Base-by-base conservation (phyloP, 768 basidiomycete species). In the Naganishia antarctica region DNA sequence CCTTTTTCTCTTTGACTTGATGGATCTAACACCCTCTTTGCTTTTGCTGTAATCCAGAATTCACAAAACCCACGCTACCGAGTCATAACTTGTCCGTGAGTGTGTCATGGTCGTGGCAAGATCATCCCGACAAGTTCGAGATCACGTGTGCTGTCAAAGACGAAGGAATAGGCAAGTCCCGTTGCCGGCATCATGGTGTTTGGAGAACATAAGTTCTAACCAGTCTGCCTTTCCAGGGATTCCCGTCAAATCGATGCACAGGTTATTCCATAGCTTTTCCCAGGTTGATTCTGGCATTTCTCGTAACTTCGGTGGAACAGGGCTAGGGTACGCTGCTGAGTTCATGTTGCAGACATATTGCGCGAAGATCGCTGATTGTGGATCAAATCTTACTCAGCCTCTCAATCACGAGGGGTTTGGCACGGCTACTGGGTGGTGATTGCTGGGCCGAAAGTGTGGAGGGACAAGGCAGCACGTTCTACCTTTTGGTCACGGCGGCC, bases 231-330 rank as follows among this genome's bases (percentile, higher is more conserved):
- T 2, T 34, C 31, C 37, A 57, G 53, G 53, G 23, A 73, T 76
- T 23, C 60, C 46, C 23, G 15, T 49, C 64, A 68, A 58, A 48
- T 40, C 72, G 59, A 73, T 76, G 71, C 66, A 69, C 49, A 69
- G 68, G 50, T 63, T 76, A 12, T 76, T 74, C 60, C 60, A 61
- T 9, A 59, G 63, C 32, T 76, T 76, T 50, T 68, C 67, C 23
- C 74, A 76, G 45, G 65, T 74, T 5, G 73, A 76, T 47, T 63
- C 61, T 15, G 67, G 68, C 13, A 72, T 71, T 23, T 68, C 74
- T 7, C 61, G 74, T 11, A 69, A 59, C 26, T 70, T 66, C 44
- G 72, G 68, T 66, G 64, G 61, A 9, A 63, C 63, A 43, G 70
- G 74, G 21, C 65, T 74, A 15, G 73, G 74, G 31, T 66, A 37